phyloP scores from a whole-genome alignment of 257 asterid species.

The Petunia secreta region DNA sequence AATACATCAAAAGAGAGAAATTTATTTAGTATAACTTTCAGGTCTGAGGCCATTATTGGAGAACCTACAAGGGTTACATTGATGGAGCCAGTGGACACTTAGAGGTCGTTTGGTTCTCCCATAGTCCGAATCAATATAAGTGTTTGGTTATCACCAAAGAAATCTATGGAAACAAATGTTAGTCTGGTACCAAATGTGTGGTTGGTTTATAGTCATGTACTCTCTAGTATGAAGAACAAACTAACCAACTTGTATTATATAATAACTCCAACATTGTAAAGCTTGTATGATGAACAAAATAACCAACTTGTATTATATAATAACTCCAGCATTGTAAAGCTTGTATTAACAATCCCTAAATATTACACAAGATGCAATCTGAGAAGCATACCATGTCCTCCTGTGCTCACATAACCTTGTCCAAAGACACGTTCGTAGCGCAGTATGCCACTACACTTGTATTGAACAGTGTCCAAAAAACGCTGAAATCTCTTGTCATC shows the following conservation, averaged over 20 bases:
- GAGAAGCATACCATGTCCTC: constrained; percentile 75
- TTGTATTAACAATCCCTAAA: not conserved
- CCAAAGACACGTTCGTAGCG: constrained; percentile 98
- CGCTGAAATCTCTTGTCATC: constrained; percentile 84
- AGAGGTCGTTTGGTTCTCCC: not conserved
- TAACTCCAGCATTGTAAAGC: not conserved
- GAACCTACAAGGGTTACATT: constrained; percentile 6
- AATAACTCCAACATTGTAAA: not conserved
- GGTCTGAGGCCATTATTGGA: not conserved
- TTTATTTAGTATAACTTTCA: not conserved
- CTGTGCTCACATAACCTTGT: constrained; percentile 93
- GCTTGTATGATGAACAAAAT: constrained; percentile 9
- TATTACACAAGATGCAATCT: constrained; percentile 8
- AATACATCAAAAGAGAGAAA: constrained; percentile 8
- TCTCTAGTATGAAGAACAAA: not conserved
- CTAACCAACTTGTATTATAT: not conserved
- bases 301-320: not conserved
- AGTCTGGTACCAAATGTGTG: not conserved
- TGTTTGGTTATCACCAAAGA: not conserved
- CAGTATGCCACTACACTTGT: constrained; percentile 80
- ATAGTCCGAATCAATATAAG: not conserved
- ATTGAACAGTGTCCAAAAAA: constrained; percentile 92
- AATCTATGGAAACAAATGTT: not conserved
- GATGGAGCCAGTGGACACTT: constrained; percentile 12
- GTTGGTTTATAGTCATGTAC: not conserved